These are phyloP conservation scores for Cladosporium velox DNA, from an alignment of 2,329 filamentous ascomycete species.

Conservation along the genomic window DNA sequence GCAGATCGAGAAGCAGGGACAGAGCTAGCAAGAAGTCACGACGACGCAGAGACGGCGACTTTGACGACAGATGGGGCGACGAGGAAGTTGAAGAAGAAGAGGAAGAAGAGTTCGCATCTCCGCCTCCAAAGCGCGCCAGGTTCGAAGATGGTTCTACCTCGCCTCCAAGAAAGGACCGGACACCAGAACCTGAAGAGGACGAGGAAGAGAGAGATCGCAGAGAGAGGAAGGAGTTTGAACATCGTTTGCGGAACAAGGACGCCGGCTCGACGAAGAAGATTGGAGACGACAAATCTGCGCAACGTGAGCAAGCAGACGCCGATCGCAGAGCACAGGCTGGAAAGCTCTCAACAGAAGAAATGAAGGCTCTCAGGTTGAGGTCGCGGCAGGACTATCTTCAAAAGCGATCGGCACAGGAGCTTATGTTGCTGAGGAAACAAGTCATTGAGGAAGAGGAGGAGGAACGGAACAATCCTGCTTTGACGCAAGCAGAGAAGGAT, in stretches of 20 bases:
- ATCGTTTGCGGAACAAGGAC: constrained; percentile 71
- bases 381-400: constrained; percentile 91
- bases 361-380: constrained; percentile 77
- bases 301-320: constrained; percentile 47
- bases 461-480: constrained; percentile 71
- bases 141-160: constrained; percentile 53
- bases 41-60: constrained; percentile 56
- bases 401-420: constrained; percentile 83
- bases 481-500: constrained; percentile 78
- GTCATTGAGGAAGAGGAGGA: constrained; percentile 81
- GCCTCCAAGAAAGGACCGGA: constrained; percentile 26
- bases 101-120: constrained; percentile 65
- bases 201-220: constrained; percentile 63
- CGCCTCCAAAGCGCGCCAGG: constrained; percentile 70
- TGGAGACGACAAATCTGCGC: constrained; percentile 58
- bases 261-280: constrained; percentile 69
- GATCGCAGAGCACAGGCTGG: constrained; percentile 64
- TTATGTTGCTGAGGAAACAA: constrained; percentile 85
- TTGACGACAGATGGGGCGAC: constrained; percentile 80
- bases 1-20: constrained; percentile 37
- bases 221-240: constrained; percentile 79
- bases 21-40: constrained; percentile 52
- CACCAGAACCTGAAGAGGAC: constrained; percentile 30
- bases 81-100: constrained; percentile 62
- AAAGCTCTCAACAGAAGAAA: constrained; percentile 66